phyloP scores from a whole-genome alignment of 371 early-diverging fungal genomes.

The Mucor saturninus region DNA sequence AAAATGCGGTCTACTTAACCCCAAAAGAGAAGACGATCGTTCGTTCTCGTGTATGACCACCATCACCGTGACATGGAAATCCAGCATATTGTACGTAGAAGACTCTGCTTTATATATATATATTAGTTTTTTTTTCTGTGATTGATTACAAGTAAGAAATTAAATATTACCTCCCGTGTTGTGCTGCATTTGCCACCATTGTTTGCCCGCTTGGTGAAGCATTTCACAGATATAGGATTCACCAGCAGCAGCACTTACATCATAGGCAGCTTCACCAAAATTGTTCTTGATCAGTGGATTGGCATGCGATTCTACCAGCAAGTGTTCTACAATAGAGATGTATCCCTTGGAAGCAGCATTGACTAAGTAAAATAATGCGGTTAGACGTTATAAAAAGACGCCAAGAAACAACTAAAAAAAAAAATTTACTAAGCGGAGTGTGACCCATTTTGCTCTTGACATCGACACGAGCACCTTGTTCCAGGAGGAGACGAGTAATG shows the following conservation, averaged over 20 bases:
- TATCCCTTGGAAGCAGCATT: conserved; percentile 80
- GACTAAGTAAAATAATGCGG: conserved; percentile 53
- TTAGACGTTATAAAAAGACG: background rate
- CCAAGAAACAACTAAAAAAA: background rate
- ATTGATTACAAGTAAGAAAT: too few species aligned
- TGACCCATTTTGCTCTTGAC: conserved; percentile 71
- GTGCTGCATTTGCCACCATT: conserved; percentile 46
- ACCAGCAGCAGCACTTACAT: conserved; percentile 74
- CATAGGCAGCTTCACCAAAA: conserved; percentile 81
- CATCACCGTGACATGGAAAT: conserved; percentile 63
- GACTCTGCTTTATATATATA: conserved; percentile 15
- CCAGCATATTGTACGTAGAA: conserved; percentile 43
- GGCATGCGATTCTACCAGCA: conserved; percentile 66
- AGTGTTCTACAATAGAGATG: conserved; percentile 66
- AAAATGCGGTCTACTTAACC: conserved; percentile 52
- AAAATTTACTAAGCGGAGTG: conserved; percentile 76
- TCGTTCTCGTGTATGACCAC: conserved; percentile 70
- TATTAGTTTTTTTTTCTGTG: too few species aligned
- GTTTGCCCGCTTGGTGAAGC: conserved; percentile 62
- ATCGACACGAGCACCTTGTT: conserved; percentile 64
- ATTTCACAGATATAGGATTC: conserved; percentile 71
- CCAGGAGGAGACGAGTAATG: conserved; percentile 63
- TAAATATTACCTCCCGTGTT: conserved; percentile 31
- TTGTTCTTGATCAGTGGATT: conserved; percentile 71
- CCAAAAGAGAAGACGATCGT: conserved; percentile 54